Evolutionary conservation across 1,284 basidiomycete species (phyloP).

Genomic region (Phaffia rhodozyma): DNA sequence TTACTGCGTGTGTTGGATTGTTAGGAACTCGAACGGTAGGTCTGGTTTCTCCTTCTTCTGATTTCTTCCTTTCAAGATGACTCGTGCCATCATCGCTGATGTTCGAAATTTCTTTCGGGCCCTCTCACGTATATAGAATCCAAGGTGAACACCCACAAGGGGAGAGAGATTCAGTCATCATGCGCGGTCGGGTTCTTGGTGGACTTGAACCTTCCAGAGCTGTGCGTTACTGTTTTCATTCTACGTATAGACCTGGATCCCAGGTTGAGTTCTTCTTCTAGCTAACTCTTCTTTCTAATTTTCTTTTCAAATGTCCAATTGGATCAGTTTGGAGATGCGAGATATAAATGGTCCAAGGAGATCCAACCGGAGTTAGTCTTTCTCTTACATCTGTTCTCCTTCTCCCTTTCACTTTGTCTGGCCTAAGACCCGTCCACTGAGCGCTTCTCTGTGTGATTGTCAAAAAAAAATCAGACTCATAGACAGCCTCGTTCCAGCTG

Average conservation of each 20-base stretch:
- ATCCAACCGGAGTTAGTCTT: constrained; percentile 56
- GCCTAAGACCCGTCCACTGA: not conserved
- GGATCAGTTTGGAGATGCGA: constrained; percentile 58
- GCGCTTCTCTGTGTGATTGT: not conserved
- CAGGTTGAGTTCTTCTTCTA: constrained; percentile 25
- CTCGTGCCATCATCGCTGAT: no score
- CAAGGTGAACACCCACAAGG: constrained; percentile 75
- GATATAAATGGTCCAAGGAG: constrained; percentile 64
- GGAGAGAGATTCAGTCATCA: constrained; percentile 70
- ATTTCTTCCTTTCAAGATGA: not conserved
- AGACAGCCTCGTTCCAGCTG: constrained; percentile 52
- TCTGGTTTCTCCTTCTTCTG: not conserved
- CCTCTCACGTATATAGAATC: constrained; percentile 45
- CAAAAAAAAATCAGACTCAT: constrained; percentile 42
- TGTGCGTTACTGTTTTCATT: constrained; percentile 36
- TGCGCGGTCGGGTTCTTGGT: constrained; percentile 75
- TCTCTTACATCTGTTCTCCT: not conserved
- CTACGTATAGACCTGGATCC: constrained; percentile 25
- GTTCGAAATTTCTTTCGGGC: no score
- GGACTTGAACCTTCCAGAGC: constrained; percentile 89
- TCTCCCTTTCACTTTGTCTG: not conserved
- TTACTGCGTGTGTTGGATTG: constrained; percentile 42
- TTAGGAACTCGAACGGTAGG: constrained; percentile 48
- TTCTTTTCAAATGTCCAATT: constrained; percentile 18
- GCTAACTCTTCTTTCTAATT: constrained; percentile 27